A percentile compares a stretch with the other conserved stretches of the same genome.
Conservation (phyloP, 2,329 filamentous ascomycete genomes). For the Myriosclerotinia scirpicola region DNA sequence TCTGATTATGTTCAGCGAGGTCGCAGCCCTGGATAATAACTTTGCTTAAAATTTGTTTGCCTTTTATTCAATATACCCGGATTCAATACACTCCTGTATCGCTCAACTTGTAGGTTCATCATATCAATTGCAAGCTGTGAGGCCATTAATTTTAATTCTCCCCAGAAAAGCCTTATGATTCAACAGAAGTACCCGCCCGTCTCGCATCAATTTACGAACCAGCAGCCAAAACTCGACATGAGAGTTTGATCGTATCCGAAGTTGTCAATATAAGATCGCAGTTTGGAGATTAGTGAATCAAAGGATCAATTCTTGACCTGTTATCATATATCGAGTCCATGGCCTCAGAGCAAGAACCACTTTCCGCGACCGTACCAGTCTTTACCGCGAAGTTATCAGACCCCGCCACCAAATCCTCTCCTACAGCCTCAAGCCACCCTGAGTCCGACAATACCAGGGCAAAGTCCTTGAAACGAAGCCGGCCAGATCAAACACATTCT, state of each 20-base stretch:
- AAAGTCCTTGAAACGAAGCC: constrained; percentile 39
- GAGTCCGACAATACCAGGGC: constrained; percentile 31
- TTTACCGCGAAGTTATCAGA: constrained; percentile 33
- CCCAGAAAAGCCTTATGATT: constrained; percentile 27
- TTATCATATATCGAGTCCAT: constrained; percentile 30
- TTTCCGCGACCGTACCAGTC: constrained; percentile 31
- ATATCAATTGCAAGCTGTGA: constrained; percentile 13
- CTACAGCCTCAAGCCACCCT: constrained; percentile 25
- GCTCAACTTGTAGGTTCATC: constrained; percentile 18
- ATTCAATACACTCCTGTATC: constrained; percentile 1
- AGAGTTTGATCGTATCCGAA: constrained; percentile 26
- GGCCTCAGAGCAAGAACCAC: constrained; percentile 37
- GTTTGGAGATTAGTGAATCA: constrained; percentile 7
- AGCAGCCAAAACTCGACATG: constrained; percentile 34
- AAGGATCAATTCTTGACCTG: constrained; percentile 2
- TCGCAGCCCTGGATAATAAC: constrained; percentile 19
- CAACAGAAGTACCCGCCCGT: constrained; percentile 27
- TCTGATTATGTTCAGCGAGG: constrained; percentile 25
- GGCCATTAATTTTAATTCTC: constrained; percentile 23
- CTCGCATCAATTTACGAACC: constrained; percentile 24
- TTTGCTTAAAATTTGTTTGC: constrained; percentile 5
- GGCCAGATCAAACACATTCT: constrained; percentile 34
- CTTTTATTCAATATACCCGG: constrained; percentile 3
- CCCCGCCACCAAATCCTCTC: constrained; percentile 28
- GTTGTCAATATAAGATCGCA: constrained; percentile 27